Base-by-base conservation (phyloP, 176 grass and related monocot genomes). In the Eragrostis nindensis region DNA sequence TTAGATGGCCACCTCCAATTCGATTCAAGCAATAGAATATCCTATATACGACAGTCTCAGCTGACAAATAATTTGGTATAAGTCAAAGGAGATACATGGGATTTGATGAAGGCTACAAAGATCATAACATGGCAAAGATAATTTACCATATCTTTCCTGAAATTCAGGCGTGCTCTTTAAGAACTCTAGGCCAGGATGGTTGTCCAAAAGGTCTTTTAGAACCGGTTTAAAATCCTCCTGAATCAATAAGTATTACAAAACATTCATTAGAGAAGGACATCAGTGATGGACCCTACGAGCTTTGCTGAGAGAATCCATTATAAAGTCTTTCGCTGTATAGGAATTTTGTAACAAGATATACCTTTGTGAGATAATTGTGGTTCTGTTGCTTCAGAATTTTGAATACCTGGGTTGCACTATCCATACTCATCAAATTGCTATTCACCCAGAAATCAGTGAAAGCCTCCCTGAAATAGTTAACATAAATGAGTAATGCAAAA, bases 61-160 rank as follows among this genome's bases (percentile, higher is more conserved):
- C 95, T 98, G 92, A 57, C 67, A 90, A 88, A 85, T 48, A 88
- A 83, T 70, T 60, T 18, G 91, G 70, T 86, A 77, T 82, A 77
- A 89, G 82, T 81, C 50, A 27, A 68, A 73, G 71, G 66, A 78
- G 67, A 85, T 25, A 83, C 5, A 79, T 53, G 19, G 21, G 0
- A 62, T 82, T 45, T 64, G 32, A 55, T 62, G 82, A 69, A 73
- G 55, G 46, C 68, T 55, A 69, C 46, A 54, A 72, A 77, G 41
- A 66, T 77, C 48, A 66, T 8, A 80, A 39, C 21, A 49, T 56
- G 55, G 5, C 27, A 85, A 57, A 42, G 12, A 66, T 50, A 57
- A 25, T 55, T 89, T 89, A 95, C 93, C 87, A 86, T 99, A 99
- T 95, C 96, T 91, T 88, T 99, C 92, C 76, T 99, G 96, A 93